Percentiles rank a stretch among this genome's conserved stretches.
Evolutionary conservation across 2,329 filamentous ascomycete genomes (phyloP).

Genomic region (Thyridium curvatum): DNA sequence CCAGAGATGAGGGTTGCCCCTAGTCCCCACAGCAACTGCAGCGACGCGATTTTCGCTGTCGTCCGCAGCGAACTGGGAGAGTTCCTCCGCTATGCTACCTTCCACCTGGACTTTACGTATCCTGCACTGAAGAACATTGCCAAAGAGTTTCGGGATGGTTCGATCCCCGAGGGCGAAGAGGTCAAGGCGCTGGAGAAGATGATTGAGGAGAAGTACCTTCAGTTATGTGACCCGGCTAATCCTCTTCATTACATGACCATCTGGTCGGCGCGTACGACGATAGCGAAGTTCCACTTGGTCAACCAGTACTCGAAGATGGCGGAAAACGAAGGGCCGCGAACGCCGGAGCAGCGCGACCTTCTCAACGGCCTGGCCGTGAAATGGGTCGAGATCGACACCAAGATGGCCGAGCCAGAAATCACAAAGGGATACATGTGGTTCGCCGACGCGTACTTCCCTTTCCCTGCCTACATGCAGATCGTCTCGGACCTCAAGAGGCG

Average conservation of each 20-base stretch:
- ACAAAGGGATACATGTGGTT: constrained; percentile 29
- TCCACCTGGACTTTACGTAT: constrained; percentile 26
- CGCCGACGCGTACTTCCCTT: constrained; percentile 26
- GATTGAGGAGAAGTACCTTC: constrained; percentile 41
- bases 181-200: constrained; percentile 27
- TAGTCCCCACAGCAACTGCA: constrained; percentile 17
- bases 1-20: constrained; percentile 30
- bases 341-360: constrained; percentile 20
- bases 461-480: constrained; percentile 33
- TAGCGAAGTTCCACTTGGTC: constrained; percentile 44
- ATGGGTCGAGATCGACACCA: constrained; percentile 27
- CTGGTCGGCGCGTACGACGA: constrained; percentile 27
- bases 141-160: neutral
- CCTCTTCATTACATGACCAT: constrained; percentile 33
- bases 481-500: constrained; percentile 23
- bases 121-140: constrained; percentile 21
- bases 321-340: constrained; percentile 12
- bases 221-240: constrained; percentile 27
- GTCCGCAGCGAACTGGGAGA: constrained; percentile 33
- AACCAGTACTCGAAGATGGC: constrained; percentile 32
- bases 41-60: constrained; percentile 34
- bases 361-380: constrained; percentile 21
- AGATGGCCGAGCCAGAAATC: constrained; percentile 15
- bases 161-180: constrained; percentile 14
- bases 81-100: constrained; percentile 23